Evolutionary conservation across 345 rosid genomes (phyloP), one percentile per base, ranked within the genome.

Genomic region (Linum lewisii): DNA sequence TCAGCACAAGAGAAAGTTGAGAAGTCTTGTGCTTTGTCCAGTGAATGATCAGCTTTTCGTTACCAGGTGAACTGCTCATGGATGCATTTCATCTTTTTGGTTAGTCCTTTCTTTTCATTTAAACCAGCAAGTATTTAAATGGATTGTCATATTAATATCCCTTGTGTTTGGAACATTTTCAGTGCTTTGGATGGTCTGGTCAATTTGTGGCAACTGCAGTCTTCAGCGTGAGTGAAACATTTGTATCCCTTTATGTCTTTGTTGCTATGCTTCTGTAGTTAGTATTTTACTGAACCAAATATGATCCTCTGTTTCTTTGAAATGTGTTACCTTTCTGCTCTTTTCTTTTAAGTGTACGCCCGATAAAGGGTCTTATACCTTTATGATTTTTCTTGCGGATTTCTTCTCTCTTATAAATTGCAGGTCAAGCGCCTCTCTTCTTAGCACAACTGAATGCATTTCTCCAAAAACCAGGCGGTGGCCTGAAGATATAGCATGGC

Each of bases 401-500:
- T 18, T 56, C 24, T 20, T 59, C 52, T 52, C 15, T 47, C 44
- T 51, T 29, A 4, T 56, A 21, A 66, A 72, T 64, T 71, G 67
- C 76, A 92, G 98, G 59, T 83, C 84, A 69, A 53, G 76, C 54
- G 95, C 96, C 57, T 86, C 93, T 57, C 70, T 86, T 55, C 90
- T 92, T 44, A 83, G 86, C 72, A 50, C 75, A 22, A 73, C 83
- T 0, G 90, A 88, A 71, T 84, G 90, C 66, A 54, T 56, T 23
- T 88, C 96, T 66, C 74, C 78, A 32, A 67, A 70, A 70, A 82
- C 84, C 63, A 80, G 87, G 73, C 86, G 89, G 75, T 92, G 98
- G 96, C 95, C 87, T 45, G 98, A 92, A 81, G 98, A 92, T 74
- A 72, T 86, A 59, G 84, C 88, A 21, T 92, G 96, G 98, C 95